Evolutionary conservation across 345 rosid genomes (phyloP).

Genomic region (Chamaenerion angustifolium): DNA sequence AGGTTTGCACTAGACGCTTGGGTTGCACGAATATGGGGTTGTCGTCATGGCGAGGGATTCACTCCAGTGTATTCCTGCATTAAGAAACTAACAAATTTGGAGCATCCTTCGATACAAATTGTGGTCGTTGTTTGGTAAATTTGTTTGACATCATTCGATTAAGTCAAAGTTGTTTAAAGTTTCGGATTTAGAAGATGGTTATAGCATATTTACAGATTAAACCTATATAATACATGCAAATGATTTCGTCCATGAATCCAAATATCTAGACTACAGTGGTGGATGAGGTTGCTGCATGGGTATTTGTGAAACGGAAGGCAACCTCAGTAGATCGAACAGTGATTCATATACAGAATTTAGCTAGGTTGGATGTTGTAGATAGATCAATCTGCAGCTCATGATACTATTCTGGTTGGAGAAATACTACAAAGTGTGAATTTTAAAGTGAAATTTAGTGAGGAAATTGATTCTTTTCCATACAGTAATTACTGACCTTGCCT

Average conservation of each 20-base stretch:
- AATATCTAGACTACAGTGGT: constrained; percentile 54
- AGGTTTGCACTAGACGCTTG: constrained; percentile 42
- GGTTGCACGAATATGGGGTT: constrained; percentile 33
- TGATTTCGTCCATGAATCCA: constrained; percentile 53
- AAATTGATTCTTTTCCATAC: neutral
- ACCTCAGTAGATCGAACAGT: constrained; percentile 55
- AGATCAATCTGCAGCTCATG: too few species aligned
- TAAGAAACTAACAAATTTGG: constrained; percentile 35
- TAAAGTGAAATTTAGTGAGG: too few species aligned
- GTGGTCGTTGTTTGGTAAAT: constrained; percentile 47
- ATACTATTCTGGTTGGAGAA: too few species aligned
- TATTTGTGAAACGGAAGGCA: constrained; percentile 40
- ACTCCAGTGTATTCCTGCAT: constrained; percentile 53
- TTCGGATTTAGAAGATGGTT: constrained; percentile 30
- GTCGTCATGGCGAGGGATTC: constrained; percentile 55
- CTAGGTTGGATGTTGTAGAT: too few species aligned
- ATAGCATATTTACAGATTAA: constrained; percentile 29
- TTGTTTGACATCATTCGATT: neutral
- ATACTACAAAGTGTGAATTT: too few species aligned
- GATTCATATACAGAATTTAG: too few species aligned
- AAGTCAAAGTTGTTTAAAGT: constrained; percentile 40
- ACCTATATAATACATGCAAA: constrained; percentile 41
- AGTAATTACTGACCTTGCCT: too few species aligned
- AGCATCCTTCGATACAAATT: constrained; percentile 61
- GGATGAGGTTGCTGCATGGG: constrained; percentile 74